phyloP scores from a whole-genome alignment of 2,329 filamentous ascomycete genomes.

The Calonectria pseudoturangicola region DNA sequence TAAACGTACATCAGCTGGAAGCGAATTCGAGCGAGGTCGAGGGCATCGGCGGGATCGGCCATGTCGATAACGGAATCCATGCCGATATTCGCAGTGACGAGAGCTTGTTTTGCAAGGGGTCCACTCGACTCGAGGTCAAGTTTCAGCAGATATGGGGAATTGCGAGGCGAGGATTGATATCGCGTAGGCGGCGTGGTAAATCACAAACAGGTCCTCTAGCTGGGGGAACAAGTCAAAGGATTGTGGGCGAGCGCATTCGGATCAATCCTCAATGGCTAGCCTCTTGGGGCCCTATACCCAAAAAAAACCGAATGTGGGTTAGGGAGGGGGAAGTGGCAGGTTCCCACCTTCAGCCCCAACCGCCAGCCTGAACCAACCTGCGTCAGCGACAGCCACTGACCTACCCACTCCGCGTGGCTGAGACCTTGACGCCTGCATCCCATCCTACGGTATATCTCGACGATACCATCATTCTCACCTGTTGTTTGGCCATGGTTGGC shows the following conservation, averaged over 20 bases:
- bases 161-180: constrained; percentile 1
- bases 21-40: constrained; percentile 93
- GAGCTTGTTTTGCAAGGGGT: not conserved
- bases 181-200: constrained; percentile 14
- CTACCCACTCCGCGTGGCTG: constrained; percentile 27
- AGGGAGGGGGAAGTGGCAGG: constrained; percentile 43
- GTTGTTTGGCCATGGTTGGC: constrained; percentile 34
- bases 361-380: constrained; percentile 53
- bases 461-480: constrained; percentile 31
- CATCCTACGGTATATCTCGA: constrained; percentile 3
- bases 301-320: constrained; percentile 34
- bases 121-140: not conserved
- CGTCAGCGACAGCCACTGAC: constrained; percentile 52
- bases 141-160: not conserved
- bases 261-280: constrained; percentile 19
- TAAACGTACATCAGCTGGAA: constrained; percentile 89
- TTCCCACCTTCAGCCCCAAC: constrained; percentile 3
- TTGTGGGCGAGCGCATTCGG: constrained; percentile 35
- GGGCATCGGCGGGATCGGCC: constrained; percentile 86
- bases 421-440: constrained; percentile 18
- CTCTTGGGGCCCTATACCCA: constrained; percentile 26
- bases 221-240: constrained; percentile 4
- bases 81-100: constrained; percentile 32
- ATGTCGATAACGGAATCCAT: constrained; percentile 97
- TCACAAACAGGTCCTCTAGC: not conserved